Percentiles rank a stretch among this genome's conserved stretches.
These are phyloP conservation scores for Leptodermis oblonga DNA, from an alignment of 257 asterid species.

Conservation along the genomic window DNA sequence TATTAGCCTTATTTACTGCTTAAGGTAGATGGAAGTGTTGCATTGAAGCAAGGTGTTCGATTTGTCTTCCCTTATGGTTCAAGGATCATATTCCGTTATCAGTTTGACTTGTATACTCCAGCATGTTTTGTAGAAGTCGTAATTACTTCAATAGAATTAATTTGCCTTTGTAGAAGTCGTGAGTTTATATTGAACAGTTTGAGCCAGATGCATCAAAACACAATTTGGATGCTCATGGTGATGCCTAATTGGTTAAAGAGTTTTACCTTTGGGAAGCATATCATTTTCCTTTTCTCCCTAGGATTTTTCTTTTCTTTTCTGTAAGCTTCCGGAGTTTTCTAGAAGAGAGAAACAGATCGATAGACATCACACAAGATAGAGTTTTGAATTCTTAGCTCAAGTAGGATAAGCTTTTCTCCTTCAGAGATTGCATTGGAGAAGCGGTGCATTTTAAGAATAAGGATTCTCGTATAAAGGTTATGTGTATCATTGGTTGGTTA, in stretches of 20 bases:
- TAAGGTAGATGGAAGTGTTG: constrained; percentile 94
- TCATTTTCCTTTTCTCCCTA: constrained; percentile 12
- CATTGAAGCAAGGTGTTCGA: constrained; percentile 83
- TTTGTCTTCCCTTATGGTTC: constrained; percentile 89
- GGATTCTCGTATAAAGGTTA: no score
- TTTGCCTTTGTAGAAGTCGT: constrained; percentile 10
- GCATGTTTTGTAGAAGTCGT: not conserved
- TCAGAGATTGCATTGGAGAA: not conserved
- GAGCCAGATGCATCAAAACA: constrained; percentile 85
- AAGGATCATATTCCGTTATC: constrained; percentile 81
- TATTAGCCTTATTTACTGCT: constrained; percentile 12
- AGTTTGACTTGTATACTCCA: constrained; percentile 34
- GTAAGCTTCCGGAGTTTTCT: constrained; percentile 82
- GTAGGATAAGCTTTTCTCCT: constrained; percentile 4
- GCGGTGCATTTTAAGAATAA: not conserved
- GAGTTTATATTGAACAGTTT: constrained; percentile 69
- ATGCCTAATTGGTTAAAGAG: constrained; percentile 70
- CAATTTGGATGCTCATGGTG: constrained; percentile 74
- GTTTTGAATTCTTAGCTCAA: constrained; percentile 11
- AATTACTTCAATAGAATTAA: constrained; percentile 14
- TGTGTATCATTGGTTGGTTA: no score
- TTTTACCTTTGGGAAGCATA: constrained; percentile 7
- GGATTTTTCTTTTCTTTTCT: constrained; percentile 76
- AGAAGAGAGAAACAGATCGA: constrained; percentile 94
- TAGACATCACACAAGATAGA: constrained; percentile 71